Evolutionary conservation across 495 filamentous ascomycete species (phyloP).

Genomic region (Ramalina peruviana): DNA sequence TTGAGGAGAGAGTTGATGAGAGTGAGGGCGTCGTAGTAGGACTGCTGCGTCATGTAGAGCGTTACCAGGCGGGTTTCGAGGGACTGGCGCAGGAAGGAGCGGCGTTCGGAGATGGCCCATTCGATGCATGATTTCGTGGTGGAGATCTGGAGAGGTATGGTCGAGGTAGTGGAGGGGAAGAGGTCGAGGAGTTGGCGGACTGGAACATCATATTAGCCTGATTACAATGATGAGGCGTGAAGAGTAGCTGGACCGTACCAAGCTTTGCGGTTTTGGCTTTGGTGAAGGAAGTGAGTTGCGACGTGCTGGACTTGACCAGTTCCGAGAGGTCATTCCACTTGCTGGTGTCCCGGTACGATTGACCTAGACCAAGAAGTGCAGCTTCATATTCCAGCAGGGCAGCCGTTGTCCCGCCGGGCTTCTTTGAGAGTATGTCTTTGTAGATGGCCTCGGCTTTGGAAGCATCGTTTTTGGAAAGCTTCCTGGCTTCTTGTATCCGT

Average conservation of each 20-base stretch:
- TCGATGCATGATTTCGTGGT: conserved; percentile 98
- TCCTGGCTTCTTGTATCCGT: conserved; percentile 72
- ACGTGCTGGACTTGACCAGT: conserved; percentile 78
- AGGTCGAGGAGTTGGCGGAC: conserved; percentile 95
- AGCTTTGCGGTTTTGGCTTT: conserved; percentile 98
- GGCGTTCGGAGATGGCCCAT: conserved; percentile 87
- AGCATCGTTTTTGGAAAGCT: conserved; percentile 63
- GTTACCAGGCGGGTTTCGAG: conserved; percentile 90
- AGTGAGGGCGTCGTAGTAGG: conserved; percentile 90
- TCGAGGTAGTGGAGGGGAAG: conserved; percentile 84
- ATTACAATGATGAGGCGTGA: neutral
- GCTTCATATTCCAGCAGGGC: conserved; percentile 79
- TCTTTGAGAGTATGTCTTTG: conserved; percentile 74
- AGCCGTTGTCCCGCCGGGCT: conserved; percentile 68
- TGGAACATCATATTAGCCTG: conserved; percentile 23
- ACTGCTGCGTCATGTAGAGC: conserved; percentile 89
- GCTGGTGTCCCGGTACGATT: conserved; percentile 83
- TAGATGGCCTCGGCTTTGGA: conserved; percentile 69
- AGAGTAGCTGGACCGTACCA: conserved; percentile 39
- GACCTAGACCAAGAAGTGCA: conserved; percentile 70
- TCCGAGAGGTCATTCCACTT: conserved; percentile 79
- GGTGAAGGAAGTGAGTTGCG: conserved; percentile 84
- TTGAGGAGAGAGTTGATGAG: conserved; percentile 91
- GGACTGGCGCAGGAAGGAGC: conserved; percentile 92
- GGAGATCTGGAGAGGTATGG: conserved; percentile 78